phyloP scores from a whole-genome alignment of 2,329 filamentous ascomycete genomes.

The Amylocarpus encephaloides region DNA sequence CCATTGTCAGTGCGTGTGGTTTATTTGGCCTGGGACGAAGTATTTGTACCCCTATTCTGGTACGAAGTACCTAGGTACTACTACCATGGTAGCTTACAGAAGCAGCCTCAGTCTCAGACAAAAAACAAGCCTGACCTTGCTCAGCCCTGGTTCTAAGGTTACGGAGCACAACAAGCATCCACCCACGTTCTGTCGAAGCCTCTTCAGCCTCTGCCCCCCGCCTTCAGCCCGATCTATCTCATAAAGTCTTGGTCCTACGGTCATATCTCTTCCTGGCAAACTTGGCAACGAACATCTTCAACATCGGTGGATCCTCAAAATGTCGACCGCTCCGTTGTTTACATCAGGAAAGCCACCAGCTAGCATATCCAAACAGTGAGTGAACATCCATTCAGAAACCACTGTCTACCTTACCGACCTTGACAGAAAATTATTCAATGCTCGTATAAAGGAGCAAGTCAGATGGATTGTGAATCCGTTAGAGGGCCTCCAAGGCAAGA shows the following conservation, averaged over 20 bases:
- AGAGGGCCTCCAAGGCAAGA: conserved; percentile 6
- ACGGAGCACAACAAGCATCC: background rate
- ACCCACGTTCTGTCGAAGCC: background rate
- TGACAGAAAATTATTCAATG: conserved; percentile 6
- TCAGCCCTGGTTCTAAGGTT: background rate
- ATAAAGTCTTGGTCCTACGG: conserved; percentile 1
- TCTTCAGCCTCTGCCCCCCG: too few species aligned
- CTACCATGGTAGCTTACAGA: background rate
- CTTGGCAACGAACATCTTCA: background rate
- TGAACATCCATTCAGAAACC: background rate
- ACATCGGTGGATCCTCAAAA: background rate
- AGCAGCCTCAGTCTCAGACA: background rate
- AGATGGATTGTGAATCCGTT: conserved; percentile 11
- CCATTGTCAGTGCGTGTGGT: too few species aligned
- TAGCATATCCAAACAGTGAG: conserved; percentile 1
- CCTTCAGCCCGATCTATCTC: background rate
- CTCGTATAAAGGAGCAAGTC: conserved; percentile 4
- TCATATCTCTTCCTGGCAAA: background rate
- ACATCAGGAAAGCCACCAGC: background rate
- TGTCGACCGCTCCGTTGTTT: background rate
- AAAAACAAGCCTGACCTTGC: background rate
- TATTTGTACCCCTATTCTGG: too few species aligned
- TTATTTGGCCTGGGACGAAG: too few species aligned
- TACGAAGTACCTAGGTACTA: too few species aligned
- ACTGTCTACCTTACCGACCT: background rate